Conservation (phyloP, 169 alveolate species). For the Plasmodium gonderi region DNA sequence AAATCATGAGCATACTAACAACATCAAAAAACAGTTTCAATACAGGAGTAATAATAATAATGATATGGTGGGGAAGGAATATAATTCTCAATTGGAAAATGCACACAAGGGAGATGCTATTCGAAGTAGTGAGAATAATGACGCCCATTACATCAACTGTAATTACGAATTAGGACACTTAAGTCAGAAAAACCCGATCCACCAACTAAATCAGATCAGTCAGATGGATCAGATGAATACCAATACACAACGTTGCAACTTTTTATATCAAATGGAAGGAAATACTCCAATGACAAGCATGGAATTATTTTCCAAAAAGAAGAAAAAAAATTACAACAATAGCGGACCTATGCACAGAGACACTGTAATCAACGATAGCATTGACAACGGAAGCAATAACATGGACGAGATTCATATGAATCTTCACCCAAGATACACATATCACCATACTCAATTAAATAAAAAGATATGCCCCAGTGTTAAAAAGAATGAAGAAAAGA, state of each 20-base stretch:
- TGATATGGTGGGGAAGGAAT: not conserved
- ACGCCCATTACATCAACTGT: not conserved
- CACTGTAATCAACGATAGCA: no score
- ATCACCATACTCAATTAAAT: not conserved
- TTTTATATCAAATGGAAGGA: not conserved
- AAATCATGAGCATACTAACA: not conserved
- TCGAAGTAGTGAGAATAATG: not conserved
- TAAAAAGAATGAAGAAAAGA: not conserved
- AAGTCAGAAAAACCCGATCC: not conserved
- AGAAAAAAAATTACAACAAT: constrained; percentile 1
- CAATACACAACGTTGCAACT: not conserved
- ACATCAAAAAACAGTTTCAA: not conserved
- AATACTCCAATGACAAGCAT: not conserved
- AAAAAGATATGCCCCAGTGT: not conserved
- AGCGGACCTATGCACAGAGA: not conserved
- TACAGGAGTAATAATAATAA: not conserved
- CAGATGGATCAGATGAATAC: not conserved
- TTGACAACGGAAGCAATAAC: not conserved
- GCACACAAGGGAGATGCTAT: not conserved
- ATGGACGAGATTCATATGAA: not conserved
- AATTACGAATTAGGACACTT: not conserved
- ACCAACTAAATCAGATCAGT: no score
- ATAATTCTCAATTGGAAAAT: not conserved
- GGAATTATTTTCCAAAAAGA: not conserved
- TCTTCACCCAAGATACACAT: not conserved